Evolutionary conservation across 192 early-diverging fungal species (phyloP).

Genomic region (Lobulomyces angularis): DNA sequence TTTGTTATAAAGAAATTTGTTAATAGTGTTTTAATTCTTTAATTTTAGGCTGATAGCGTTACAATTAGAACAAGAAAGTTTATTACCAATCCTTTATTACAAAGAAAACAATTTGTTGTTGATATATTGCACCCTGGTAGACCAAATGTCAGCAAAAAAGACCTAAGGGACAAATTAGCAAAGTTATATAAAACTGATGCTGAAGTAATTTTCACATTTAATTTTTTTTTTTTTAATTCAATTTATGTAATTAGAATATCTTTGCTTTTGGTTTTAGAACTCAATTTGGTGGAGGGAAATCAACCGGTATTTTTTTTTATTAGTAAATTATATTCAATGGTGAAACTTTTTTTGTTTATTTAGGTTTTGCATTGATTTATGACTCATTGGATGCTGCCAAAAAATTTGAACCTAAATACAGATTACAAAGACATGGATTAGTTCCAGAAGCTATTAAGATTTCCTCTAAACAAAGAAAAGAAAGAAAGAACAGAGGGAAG

Average conservation of each 20-base stretch:
- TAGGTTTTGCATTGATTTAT: conserved; percentile 94
- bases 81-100: conserved; percentile 95
- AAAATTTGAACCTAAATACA: conserved; percentile 99
- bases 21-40: not conserved
- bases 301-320: too few relatives aligned
- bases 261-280: conserved; percentile 93
- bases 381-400: conserved; percentile 83
- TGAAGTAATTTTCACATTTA: conserved; percentile 31
- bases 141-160: conserved; percentile 84
- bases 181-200: conserved; percentile 90
- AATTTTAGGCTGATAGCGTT: conserved; percentile 25
- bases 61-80: conserved; percentile 98
- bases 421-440: conserved; percentile 68
- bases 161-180: conserved; percentile 83
- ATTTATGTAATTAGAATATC: conserved; percentile 30
- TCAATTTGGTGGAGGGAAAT: conserved; percentile 91
- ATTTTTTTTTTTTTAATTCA: not conserved
- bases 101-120: conserved; percentile 94
- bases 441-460: conserved; percentile 55
- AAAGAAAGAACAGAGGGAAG: conserved; percentile 96
- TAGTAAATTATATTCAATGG: too few relatives aligned
- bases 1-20: too few relatives aligned
- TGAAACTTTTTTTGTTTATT: too few relatives aligned
- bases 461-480: conserved; percentile 97
- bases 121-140: conserved; percentile 91